Percentiles rank a stretch among this genome's conserved stretches.
These are phyloP conservation scores for Candida cerambycidarum DNA, from an alignment of 805 yeast genomes.

Conservation along the genomic window DNA sequence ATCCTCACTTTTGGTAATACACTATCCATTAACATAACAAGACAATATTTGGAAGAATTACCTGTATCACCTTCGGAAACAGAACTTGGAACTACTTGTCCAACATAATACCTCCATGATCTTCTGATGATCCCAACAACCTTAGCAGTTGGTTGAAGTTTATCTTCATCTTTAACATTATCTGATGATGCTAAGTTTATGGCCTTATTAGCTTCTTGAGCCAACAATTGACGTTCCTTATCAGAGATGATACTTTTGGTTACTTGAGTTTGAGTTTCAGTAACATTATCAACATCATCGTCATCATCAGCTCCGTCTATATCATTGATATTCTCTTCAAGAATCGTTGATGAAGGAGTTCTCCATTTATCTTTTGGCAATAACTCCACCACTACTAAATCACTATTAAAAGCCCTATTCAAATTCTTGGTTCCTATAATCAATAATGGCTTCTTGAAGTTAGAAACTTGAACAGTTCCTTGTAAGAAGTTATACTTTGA, in stretches of 20 bases:
- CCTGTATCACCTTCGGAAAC: conserved; percentile 54
- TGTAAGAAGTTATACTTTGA: conserved; percentile 87
- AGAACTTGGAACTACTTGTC: conserved; percentile 81
- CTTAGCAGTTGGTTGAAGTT: conserved; percentile 87
- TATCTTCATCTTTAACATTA: conserved; percentile 29
- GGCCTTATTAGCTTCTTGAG: conserved; percentile 71
- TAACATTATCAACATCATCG: conserved; percentile 10
- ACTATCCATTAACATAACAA: conserved; percentile 86
- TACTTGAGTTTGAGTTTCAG: background rate
- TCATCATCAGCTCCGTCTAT: conserved; percentile 57
- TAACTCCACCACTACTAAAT: conserved; percentile 85
- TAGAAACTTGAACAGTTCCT: conserved; percentile 71
- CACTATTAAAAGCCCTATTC: conserved; percentile 91
- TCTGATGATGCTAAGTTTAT: conserved; percentile 48
- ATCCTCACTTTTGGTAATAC: conserved; percentile 85
- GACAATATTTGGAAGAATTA: conserved; percentile 72
- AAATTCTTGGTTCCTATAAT: conserved; percentile 79
- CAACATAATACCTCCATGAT: conserved; percentile 95
- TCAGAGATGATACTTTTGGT: conserved; percentile 51
- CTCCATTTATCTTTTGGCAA: conserved; percentile 87
- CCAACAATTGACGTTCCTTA: conserved; percentile 67
- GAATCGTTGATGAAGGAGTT: conserved; percentile 72
- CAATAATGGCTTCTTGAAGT: conserved; percentile 78
- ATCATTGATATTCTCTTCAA: conserved; percentile 70
- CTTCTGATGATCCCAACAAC: conserved; percentile 86